Conservation (phyloP, 2,329 filamentous ascomycete species). For the Cytospora leucostoma region DNA sequence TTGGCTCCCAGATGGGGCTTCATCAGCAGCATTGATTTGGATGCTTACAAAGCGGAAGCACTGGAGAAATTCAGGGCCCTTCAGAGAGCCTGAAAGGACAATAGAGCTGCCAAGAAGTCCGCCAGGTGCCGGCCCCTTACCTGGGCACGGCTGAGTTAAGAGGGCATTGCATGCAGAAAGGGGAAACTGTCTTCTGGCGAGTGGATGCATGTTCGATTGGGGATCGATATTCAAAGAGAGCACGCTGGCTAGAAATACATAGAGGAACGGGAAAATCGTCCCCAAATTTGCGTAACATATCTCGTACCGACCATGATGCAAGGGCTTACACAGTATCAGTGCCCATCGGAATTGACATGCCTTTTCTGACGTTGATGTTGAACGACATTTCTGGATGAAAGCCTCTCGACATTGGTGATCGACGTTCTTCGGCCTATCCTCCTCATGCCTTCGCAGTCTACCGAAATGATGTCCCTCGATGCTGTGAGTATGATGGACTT, state of each 20-base stretch:
- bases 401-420: neutral
- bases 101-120: neutral
- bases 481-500: neutral
- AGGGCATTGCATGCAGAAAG: too few species aligned
- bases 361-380: neutral
- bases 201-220: too few species aligned
- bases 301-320: too few species aligned
- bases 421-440: neutral
- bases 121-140: neutral
- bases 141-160: too few species aligned
- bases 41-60: constrained; percentile 21
- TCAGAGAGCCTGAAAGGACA: neutral
- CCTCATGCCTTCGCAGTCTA: neutral
- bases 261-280: too few species aligned
- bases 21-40: constrained; percentile 19
- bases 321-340: too few species aligned
- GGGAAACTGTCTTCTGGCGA: too few species aligned
- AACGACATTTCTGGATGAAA: neutral
- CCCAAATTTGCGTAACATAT: too few species aligned
- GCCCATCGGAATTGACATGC: neutral
- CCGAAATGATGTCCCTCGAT: constrained; percentile 2
- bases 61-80: constrained; percentile 19
- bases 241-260: too few species aligned
- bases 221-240: too few species aligned
- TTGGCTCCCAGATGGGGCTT: constrained; percentile 26